Percentiles rank a stretch among this genome's conserved stretches.
Evolutionary conservation across 2,329 filamentous ascomycete species (phyloP).

Genomic region (Didymella segeticola): DNA sequence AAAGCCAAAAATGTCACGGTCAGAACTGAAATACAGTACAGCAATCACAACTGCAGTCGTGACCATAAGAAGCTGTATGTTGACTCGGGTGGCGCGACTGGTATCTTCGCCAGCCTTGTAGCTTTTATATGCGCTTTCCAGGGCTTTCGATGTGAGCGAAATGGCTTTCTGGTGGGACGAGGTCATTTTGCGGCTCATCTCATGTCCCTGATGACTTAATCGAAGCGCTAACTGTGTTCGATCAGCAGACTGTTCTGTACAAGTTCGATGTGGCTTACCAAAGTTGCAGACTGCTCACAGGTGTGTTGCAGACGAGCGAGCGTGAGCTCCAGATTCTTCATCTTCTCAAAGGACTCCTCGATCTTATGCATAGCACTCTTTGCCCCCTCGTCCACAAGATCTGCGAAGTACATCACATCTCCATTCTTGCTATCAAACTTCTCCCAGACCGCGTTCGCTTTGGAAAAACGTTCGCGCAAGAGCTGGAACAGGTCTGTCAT

Average conservation of each 20-base stretch:
- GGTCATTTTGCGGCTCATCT: background rate
- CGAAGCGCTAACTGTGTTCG: background rate
- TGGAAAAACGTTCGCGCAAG: background rate
- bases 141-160: background rate
- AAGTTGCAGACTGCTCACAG: background rate
- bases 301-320: background rate
- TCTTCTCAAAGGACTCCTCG: background rate
- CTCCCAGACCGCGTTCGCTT: background rate
- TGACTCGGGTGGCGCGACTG: background rate
- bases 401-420: background rate
- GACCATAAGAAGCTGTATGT: background rate
- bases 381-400: background rate
- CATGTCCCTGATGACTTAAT: background rate
- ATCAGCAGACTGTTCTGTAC: background rate
- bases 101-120: background rate
- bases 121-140: background rate
- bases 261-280: background rate
- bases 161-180: background rate
- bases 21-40: background rate
- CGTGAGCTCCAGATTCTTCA: background rate
- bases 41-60: background rate
- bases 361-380: background rate
- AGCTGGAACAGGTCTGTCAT: background rate
- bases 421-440: background rate
- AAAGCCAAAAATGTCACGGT: background rate